phyloP scores from a whole-genome alignment of 176 grass and related monocot genomes.

The Dactylis glomerata region DNA sequence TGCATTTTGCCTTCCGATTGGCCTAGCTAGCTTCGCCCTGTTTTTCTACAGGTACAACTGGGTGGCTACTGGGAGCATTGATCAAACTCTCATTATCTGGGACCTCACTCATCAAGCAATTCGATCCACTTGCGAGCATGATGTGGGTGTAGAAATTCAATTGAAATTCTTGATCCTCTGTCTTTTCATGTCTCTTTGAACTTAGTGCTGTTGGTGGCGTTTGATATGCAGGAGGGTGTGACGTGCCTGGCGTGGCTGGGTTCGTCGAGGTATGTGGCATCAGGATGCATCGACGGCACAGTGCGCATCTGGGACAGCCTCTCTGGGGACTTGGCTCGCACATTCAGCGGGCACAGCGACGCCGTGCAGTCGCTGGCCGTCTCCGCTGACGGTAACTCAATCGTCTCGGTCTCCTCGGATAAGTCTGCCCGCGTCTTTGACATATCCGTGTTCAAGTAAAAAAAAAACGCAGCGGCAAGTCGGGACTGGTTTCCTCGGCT shows the following conservation, averaged over 20 bases:
- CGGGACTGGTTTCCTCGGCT: neutral
- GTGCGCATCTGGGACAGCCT: slow-evolving; percentile 92
- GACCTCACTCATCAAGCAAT: slow-evolving; percentile 6
- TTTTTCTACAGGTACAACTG: neutral
- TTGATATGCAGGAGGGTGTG: slow-evolving; percentile 56
- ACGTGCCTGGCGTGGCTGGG: slow-evolving; percentile 38
- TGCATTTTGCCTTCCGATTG: neutral
- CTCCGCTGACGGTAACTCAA: slow-evolving; percentile 28
- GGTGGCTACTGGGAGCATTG: neutral
- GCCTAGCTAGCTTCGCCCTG: neutral
- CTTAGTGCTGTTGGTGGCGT: neutral
- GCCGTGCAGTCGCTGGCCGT: slow-evolving; percentile 60
- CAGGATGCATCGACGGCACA: slow-evolving; percentile 69
- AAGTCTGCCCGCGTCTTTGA: slow-evolving; percentile 48
- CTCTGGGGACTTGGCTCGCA: slow-evolving; percentile 48
- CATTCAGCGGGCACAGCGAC: slow-evolving; percentile 49
- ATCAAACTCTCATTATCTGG: neutral
- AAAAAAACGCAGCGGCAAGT: neutral
- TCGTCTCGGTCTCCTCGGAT: slow-evolving; percentile 68
- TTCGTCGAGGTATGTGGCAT: slow-evolving; percentile 61
- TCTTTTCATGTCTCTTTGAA: neutral
- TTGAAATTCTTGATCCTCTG: neutral
- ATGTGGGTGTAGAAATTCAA: slow-evolving; percentile 32
- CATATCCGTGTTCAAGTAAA: slow-evolving; percentile 47
- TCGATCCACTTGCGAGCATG: slow-evolving; percentile 68